These are phyloP conservation scores for Lactarius tabidus DNA, from an alignment of 768 basidiomycete species.

Conservation along the genomic window DNA sequence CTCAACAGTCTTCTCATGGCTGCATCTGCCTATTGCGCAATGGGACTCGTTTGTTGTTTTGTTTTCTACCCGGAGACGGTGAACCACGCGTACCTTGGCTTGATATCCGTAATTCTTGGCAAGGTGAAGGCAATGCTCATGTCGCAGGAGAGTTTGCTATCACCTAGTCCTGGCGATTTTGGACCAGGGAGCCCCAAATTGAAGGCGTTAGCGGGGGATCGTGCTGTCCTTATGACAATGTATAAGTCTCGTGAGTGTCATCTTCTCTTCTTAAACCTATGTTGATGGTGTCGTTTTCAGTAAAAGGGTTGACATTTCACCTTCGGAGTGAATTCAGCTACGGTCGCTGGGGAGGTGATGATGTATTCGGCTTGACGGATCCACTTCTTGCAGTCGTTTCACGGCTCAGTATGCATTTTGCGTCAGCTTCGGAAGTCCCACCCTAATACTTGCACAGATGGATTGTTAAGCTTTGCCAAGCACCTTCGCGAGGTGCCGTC, in stretches of 20 bases:
- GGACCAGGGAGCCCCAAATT: conserved; percentile 26
- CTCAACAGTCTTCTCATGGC: conserved; percentile 43
- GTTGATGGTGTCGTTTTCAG: conserved; percentile 27
- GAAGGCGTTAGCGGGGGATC: conserved; percentile 27
- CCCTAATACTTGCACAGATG: conserved; percentile 28
- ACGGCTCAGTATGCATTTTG: conserved; percentile 34
- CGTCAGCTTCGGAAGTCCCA: background rate
- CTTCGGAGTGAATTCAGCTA: conserved; percentile 42
- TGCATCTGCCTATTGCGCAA: conserved; percentile 44
- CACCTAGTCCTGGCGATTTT: conserved; percentile 27
- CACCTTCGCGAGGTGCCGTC: conserved; percentile 28
- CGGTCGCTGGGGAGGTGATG: conserved; percentile 45
- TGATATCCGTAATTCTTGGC: conserved; percentile 31
- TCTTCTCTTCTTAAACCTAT: background rate
- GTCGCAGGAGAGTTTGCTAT: conserved; percentile 34
- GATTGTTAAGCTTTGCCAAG: conserved; percentile 36
- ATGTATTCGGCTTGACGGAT: conserved; percentile 35
- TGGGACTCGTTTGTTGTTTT: conserved; percentile 41
- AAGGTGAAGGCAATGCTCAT: conserved; percentile 32
- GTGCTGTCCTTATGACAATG: conserved; percentile 27
- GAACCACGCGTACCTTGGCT: conserved; percentile 39
- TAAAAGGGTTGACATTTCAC: conserved; percentile 33
- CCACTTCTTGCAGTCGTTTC: conserved; percentile 36
- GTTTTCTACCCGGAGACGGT: conserved; percentile 53
- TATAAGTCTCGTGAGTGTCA: conserved; percentile 31